These are phyloP conservation scores for Phytomonas francai DNA, from an alignment of 208 protist species.

Conservation along the genomic window DNA sequence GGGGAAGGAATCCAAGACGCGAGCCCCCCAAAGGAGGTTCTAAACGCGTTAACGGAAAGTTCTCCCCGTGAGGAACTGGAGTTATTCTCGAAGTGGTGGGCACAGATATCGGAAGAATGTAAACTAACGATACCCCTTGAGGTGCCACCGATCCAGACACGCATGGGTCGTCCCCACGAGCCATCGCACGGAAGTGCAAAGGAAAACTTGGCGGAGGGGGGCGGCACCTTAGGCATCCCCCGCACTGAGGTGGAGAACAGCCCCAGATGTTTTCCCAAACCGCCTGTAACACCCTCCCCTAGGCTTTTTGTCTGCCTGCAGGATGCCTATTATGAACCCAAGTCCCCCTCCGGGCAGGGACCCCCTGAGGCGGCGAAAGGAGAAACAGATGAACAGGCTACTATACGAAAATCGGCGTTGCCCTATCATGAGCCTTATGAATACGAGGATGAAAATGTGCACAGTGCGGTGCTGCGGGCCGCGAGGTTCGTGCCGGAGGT, in stretches of 20 bases:
- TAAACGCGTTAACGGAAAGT: conserved; percentile 32
- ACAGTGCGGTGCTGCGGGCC: conserved; percentile 45
- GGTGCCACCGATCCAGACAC: conserved; percentile 23
- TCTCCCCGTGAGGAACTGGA: conserved; percentile 49
- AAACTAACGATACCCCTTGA: conserved; percentile 45
- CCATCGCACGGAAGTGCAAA: not conserved
- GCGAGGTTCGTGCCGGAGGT: conserved; percentile 35
- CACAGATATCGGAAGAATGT: conserved; percentile 29
- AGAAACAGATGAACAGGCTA: not conserved
- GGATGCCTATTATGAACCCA: not conserved
- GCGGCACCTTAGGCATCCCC: not conserved
- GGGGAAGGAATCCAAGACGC: conserved; percentile 26
- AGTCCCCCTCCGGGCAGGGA: not conserved
- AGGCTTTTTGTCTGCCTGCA: conserved; percentile 7
- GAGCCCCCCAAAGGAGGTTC: conserved; percentile 25
- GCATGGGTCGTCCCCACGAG: conserved; percentile 6
- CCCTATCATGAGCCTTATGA: not conserved
- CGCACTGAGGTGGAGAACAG: not conserved
- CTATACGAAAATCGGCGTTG: not conserved
- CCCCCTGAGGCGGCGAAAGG: not conserved
- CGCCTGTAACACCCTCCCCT: not conserved
- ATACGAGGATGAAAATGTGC: conserved; percentile 19
- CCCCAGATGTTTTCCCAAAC: not conserved
- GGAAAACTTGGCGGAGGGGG: not conserved
- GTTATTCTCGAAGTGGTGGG: conserved; percentile 67